phyloP scores from a whole-genome alignment of 352 stramenopile genomes.

The Globisporangium nunn region DNA sequence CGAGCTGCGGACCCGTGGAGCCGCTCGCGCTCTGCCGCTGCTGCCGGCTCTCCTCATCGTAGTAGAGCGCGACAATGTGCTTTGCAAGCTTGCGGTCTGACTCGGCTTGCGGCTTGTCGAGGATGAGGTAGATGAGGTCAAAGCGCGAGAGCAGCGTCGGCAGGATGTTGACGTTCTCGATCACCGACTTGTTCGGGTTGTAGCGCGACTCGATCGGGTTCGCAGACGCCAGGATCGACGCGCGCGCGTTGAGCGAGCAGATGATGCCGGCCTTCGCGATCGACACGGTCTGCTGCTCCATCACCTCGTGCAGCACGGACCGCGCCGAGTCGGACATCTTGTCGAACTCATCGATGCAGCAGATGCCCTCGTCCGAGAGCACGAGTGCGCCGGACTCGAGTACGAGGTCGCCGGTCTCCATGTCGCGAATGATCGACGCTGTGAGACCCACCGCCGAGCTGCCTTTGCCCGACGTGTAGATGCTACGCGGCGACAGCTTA shows the following conservation, averaged over 20 bases:
- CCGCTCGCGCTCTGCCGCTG: slow-evolving; percentile 27
- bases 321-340: slow-evolving; percentile 98
- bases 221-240: slow-evolving; percentile 97
- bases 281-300: slow-evolving; percentile 98
- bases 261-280: slow-evolving; percentile 99
- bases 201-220: slow-evolving; percentile 99
- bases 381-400: slow-evolving; percentile 96
- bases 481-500: slow-evolving; percentile 93
- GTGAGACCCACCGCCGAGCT: slow-evolving; percentile 98
- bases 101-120: slow-evolving; percentile 94
- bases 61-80: slow-evolving; percentile 97
- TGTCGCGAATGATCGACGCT: slow-evolving; percentile 93
- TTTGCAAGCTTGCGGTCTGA: slow-evolving; percentile 93
- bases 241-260: slow-evolving; percentile 95
- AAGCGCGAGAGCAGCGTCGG: slow-evolving; percentile 98
- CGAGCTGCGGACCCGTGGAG: slow-evolving; percentile 38
- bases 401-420: slow-evolving; percentile 96
- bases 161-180: slow-evolving; percentile 98
- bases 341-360: slow-evolving; percentile 99
- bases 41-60: slow-evolving; percentile 69
- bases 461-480: slow-evolving; percentile 99
- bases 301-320: slow-evolving; percentile 98
- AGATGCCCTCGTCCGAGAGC: slow-evolving; percentile 96
- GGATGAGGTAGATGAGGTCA: slow-evolving; percentile 99
- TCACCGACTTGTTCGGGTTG: slow-evolving; percentile 96